Conservation (phyloP, 2,329 filamentous ascomycete species). For the Aureobasidium leucospermi region DNA sequence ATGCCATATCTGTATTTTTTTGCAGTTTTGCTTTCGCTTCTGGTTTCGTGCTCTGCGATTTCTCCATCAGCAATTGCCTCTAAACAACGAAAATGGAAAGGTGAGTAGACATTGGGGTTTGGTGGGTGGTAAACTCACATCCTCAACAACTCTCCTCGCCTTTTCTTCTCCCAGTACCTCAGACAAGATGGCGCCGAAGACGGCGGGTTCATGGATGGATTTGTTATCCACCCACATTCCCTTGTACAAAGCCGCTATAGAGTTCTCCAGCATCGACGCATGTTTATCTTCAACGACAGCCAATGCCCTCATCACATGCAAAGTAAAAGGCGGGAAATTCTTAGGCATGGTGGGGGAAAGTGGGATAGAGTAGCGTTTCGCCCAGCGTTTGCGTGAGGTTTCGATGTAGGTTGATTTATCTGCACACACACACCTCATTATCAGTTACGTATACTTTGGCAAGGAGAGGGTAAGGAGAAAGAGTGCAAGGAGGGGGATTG, state of each 20-base stretch:
- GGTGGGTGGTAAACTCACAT: slow-evolving; percentile 25
- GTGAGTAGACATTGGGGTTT: too few species aligned
- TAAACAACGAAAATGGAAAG: not conserved
- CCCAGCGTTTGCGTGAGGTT: slow-evolving; percentile 48
- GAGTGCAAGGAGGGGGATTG: not conserved
- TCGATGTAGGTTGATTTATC: slow-evolving; percentile 55
- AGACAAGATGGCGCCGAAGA: slow-evolving; percentile 38
- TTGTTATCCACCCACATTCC: slow-evolving; percentile 46
- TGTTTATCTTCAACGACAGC: slow-evolving; percentile 38
- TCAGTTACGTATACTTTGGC: not conserved
- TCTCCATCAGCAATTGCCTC: not conserved
- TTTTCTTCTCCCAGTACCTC: slow-evolving; percentile 38
- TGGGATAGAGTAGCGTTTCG: slow-evolving; percentile 47
- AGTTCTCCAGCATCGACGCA: slow-evolving; percentile 35
- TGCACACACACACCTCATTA: slow-evolving; percentile 20
- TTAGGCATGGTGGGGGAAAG: slow-evolving; percentile 38
- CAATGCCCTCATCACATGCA: slow-evolving; percentile 41
- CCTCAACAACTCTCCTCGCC: slow-evolving; percentile 35
- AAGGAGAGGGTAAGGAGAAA: not conserved
- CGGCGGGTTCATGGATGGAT: slow-evolving; percentile 39
- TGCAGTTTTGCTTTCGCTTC: slow-evolving; percentile 42
- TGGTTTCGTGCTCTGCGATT: slow-evolving; percentile 15
- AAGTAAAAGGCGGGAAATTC: slow-evolving; percentile 48
- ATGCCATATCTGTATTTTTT: slow-evolving; percentile 45
- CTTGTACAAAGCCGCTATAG: slow-evolving; percentile 42